These are phyloP conservation scores for Boletus vinaceobasis DNA, from an alignment of 768 basidiomycete species.

Conservation along the genomic window DNA sequence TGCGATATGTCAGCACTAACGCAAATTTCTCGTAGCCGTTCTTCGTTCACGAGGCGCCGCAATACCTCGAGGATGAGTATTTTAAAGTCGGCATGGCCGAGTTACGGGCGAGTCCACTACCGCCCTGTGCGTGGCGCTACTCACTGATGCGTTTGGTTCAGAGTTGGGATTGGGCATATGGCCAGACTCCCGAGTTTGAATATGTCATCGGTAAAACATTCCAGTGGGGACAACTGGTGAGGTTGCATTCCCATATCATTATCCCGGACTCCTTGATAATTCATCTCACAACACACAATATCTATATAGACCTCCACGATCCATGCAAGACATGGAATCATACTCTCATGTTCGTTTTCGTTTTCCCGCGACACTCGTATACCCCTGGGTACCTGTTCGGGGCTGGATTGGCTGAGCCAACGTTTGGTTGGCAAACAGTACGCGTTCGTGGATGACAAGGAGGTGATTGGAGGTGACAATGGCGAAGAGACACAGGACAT, in stretches of 20 bases:
- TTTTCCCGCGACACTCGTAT: not conserved
- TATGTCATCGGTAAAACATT: conserved; percentile 50
- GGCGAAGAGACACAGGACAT: not conserved
- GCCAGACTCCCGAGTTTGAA: conserved; percentile 91
- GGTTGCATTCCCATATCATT: conserved; percentile 11
- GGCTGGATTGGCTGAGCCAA: conserved; percentile 20
- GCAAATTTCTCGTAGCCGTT: conserved; percentile 32
- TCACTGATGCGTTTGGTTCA: conserved; percentile 28
- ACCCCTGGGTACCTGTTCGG: not conserved
- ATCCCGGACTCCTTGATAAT: not conserved
- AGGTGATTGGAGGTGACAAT: conserved; percentile 1
- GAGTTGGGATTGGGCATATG: conserved; percentile 93
- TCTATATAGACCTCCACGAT: not conserved
- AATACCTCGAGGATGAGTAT: conserved; percentile 47
- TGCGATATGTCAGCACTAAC: not conserved
- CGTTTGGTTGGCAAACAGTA: conserved; percentile 39
- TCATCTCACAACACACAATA: not conserved
- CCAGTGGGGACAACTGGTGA: conserved; percentile 50
- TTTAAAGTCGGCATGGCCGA: conserved; percentile 71
- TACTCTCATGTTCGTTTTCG: conserved; percentile 16
- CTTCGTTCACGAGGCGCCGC: conserved; percentile 44
- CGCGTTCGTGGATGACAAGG: conserved; percentile 35
- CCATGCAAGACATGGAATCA: not conserved
- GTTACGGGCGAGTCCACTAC: conserved; percentile 50
- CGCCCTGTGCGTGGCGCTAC: not conserved